Percentiles rank a stretch among this genome's conserved stretches.
Conservation (phyloP, 331 rosid genomes). For the Telfairia occidentalis region DNA sequence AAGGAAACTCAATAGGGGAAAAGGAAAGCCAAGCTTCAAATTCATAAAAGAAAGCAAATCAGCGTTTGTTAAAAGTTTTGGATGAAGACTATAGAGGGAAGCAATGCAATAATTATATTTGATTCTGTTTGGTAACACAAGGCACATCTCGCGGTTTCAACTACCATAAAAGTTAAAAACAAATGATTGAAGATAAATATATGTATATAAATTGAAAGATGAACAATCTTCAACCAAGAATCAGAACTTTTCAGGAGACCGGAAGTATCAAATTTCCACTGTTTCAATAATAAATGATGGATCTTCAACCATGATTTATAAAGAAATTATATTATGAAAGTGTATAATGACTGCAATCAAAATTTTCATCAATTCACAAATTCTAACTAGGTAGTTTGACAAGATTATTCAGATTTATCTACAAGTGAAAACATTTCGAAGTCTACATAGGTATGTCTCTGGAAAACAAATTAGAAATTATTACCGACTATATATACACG, state of each 20-base stretch:
- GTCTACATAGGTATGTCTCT: neutral
- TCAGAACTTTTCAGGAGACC: no score
- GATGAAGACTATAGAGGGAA: neutral
- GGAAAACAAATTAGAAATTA: neutral
- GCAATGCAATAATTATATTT: neutral
- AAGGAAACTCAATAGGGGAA: neutral
- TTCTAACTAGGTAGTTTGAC: neutral
- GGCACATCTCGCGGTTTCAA: neutral
- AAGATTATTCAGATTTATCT: neutral
- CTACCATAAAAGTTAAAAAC: neutral
- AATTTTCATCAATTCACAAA: neutral
- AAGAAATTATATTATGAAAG: no score
- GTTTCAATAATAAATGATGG: no score
- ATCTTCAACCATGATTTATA: no score
- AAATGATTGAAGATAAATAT: neutral
- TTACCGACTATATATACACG: neutral
- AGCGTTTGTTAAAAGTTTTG: neutral
- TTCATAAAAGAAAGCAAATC: neutral
- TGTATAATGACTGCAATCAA: neutral
- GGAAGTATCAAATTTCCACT: no score
- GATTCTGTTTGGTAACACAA: neutral
- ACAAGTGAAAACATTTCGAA: neutral
- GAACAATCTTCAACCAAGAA: no score
- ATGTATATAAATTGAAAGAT: no score
- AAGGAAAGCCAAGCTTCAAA: neutral